Conservation (phyloP, 2,329 filamentous ascomycete genomes). For the Xylariales sp. region DNA sequence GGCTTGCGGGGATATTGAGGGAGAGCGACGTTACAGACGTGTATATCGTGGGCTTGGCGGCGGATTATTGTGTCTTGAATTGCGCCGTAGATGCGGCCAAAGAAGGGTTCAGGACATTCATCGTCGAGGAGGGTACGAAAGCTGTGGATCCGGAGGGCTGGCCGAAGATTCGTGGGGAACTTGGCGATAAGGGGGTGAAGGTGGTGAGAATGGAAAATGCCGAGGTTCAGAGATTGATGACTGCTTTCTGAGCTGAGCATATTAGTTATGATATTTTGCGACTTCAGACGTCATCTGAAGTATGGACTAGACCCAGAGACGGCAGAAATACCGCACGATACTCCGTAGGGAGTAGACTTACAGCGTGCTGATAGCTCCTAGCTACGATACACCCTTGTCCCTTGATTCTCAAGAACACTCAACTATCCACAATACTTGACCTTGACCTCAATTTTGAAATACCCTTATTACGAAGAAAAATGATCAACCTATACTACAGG, state of each 20-base stretch:
- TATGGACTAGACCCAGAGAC: neutral
- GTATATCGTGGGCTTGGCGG: slow-evolving; percentile 79
- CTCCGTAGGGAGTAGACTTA: no score
- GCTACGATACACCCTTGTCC: no score
- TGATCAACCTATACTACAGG: no score
- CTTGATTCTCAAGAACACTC: no score
- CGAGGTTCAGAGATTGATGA: slow-evolving; percentile 49
- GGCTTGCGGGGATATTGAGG: slow-evolving; percentile 55
- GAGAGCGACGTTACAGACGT: slow-evolving; percentile 66
- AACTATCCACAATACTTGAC: no score
- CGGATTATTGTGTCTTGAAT: slow-evolving; percentile 81
- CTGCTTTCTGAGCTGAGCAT: slow-evolving; percentile 9
- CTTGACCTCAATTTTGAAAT: no score
- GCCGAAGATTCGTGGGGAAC: slow-evolving; percentile 47
- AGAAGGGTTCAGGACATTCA: slow-evolving; percentile 71
- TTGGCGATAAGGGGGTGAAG: slow-evolving; percentile 55
- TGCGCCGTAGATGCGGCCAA: slow-evolving; percentile 74
- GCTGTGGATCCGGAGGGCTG: slow-evolving; percentile 62
- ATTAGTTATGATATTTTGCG: neutral
- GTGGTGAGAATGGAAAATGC: slow-evolving; percentile 54
- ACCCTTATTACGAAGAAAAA: no score
- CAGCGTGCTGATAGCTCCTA: no score
- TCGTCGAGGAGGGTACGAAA: slow-evolving; percentile 74
- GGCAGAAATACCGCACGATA: no score
- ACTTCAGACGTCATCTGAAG: no score